phyloP scores from a whole-genome alignment of 306 rosid species.

The Prunus mongolica region DNA sequence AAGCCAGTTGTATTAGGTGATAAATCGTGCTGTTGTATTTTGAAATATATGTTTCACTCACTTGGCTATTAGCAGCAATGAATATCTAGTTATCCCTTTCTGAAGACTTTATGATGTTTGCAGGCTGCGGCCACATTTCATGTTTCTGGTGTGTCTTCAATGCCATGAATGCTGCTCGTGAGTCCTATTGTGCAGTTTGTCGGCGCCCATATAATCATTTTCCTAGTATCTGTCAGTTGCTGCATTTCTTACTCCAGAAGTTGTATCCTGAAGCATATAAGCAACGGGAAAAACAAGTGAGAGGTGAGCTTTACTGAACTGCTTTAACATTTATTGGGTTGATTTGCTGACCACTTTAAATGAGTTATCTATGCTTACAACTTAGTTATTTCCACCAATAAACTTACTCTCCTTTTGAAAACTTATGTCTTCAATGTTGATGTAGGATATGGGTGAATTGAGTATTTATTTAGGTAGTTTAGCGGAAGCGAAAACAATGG shows the following conservation, averaged over 20 bases:
- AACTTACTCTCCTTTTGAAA: neutral
- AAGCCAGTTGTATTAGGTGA: conserved; percentile 88
- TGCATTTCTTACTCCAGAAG: conserved; percentile 75
- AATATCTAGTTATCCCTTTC: neutral
- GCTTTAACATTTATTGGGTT: neutral
- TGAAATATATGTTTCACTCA: neutral
- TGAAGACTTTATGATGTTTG: conserved; percentile 9
- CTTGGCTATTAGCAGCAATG: neutral
- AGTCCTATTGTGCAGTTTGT: conserved; percentile 75
- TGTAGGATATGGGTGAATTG: too few species aligned
- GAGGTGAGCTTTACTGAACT: conserved; percentile 34
- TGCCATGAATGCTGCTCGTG: conserved; percentile 42
- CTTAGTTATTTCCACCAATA: neutral
- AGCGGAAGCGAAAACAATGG: too few species aligned
- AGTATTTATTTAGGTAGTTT: too few species aligned
- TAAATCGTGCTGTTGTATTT: neutral
- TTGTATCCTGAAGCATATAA: conserved; percentile 53
- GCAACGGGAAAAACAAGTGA: conserved; percentile 55
- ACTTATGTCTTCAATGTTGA: neutral
- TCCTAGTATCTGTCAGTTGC: conserved; percentile 68
- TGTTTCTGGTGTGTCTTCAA: conserved; percentile 88
- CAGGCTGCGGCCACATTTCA: conserved; percentile 90
- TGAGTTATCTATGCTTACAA: neutral
- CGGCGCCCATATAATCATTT: conserved; percentile 67
- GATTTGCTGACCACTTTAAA: neutral